Evolutionary conservation across 371 early-diverging fungal genomes (phyloP).

Genomic region (Umbelopsis sp.): DNA sequence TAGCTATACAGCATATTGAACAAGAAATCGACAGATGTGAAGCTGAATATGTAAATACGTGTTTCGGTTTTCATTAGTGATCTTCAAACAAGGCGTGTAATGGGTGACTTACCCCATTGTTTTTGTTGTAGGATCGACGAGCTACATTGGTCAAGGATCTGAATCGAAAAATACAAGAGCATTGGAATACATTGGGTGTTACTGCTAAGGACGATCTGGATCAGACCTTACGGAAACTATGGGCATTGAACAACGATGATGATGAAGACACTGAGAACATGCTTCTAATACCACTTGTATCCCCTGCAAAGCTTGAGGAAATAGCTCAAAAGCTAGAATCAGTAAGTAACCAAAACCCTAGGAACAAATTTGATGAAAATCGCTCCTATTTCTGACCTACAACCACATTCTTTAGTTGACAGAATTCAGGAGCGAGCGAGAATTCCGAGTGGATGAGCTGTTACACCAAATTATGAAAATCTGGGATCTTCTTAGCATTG

Average conservation of each 20-base stretch:
- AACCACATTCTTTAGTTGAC: conserved; percentile 26
- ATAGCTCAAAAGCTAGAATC: conserved; percentile 6
- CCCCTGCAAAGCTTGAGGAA: neutral
- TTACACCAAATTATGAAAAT: conserved; percentile 32
- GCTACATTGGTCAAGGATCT: neutral
- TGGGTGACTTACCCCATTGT: neutral
- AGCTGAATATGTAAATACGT: conserved; percentile 35
- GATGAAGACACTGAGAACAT: neutral
- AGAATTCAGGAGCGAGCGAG: conserved; percentile 34
- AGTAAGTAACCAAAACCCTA: neutral
- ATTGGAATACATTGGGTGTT: conserved; percentile 16
- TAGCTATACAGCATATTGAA: conserved; percentile 39
- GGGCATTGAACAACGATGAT: neutral
- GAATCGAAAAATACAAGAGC: neutral
- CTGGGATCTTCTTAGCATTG: conserved; percentile 41
- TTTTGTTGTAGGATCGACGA: neutral
- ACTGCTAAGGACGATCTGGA: neutral
- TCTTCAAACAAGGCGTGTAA: too few species aligned
- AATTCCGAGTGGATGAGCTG: conserved; percentile 43
- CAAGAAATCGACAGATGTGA: conserved; percentile 44
- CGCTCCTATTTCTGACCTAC: neutral
- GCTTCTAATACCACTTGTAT: neutral
- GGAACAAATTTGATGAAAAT: neutral
- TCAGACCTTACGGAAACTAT: neutral
- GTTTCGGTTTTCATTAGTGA: neutral